Evolutionary conservation across 2,329 filamentous ascomycete genomes (phyloP), one percentile per base, ranked within the genome.

Genomic region (Alternaria atra): DNA sequence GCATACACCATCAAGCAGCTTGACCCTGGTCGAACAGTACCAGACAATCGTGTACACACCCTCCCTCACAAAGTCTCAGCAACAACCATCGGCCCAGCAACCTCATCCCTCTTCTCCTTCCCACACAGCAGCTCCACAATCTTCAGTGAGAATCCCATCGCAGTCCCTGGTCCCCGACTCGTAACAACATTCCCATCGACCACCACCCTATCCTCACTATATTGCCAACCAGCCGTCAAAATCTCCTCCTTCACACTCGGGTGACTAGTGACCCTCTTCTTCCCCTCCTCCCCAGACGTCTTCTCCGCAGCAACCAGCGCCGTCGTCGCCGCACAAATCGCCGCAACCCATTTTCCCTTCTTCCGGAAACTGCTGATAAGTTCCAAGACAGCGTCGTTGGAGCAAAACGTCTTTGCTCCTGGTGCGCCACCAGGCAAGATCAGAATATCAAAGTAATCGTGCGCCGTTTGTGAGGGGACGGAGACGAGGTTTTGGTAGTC

Each of bases 51-150:
- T 12, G 20, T n/a, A 23, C 27, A 5, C 7, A n/a, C 12, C 25
- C 5, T 20, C 13, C n/a, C 50, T 61, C 55, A 77, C 40, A 76
- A 32, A 2, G 62, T 70, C 52, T 70, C 63, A 32, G 73, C 69
- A 39, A 83, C 74, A 64, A 86, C 77, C 73, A 83, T 81, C 44
- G 85, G 80, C 29, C 81, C 80, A 29, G 84, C 78, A 47, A 85
- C 80, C 8, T 83, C 83, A 29, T 84, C 82, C 54, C 80, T 80
- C 71, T 80, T 84, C 77, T 81, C 81, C 56, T 75, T 78, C 23
- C 81, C 80, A 37, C 60, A 65, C 10, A 80, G 35, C 20, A 53
- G 5, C 61, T 80, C 79, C 2, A 80, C 77, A 58, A 80, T 78
- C 5, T 71, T 75, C n/a, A 80, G 66, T 8, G 77, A 67, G 52